Evolutionary conservation across 257 asterid species (phyloP), one percentile per base, ranked within the genome.

Genomic region (Fraxinus quadrangulata): DNA sequence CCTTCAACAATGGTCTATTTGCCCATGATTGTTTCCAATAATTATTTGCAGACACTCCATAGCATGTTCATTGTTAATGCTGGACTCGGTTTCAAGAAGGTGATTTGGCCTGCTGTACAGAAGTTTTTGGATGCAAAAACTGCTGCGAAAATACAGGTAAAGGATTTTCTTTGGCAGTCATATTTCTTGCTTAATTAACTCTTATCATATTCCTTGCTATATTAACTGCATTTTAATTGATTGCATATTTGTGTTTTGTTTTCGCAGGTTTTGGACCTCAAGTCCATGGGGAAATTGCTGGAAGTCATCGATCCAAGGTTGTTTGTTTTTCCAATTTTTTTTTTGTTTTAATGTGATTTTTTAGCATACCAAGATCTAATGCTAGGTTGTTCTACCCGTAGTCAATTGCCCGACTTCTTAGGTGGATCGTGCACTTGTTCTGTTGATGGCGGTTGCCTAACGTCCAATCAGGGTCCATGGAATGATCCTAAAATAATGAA

Each of bases 81-180:
- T 72, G 97, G 98, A 78, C 77, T 94, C 82, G 97, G 93, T 69
- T 93, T 96, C 88, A 93, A 87, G 83, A 93, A 89, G 86, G 89
- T 92, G 84, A 88, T 94, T 72, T 94, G 99, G 99, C 99, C 98
- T 68, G 96, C 98, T 78, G 97, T 94, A 69, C 94, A 91, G 86
- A 94, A 87, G 81, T 87, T 94, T 81, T 83, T 94, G 71, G 99
- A 94, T 87, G 37, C 97, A 80, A 92, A 91, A 83, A 92, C 98
- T 59, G 85, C 90, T 71, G 85, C 87, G 5, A 94, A 92, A 87
- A 85, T 94, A 76, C 89, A 91, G 88, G 98, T 90, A 82, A 77
- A 75, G 76, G 36, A 70, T 81, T 36, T 75, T 45, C 68, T 11
- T 33, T 40, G 73, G 71, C 77, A 51, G 66, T 51, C 19, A 7